Percentiles rank a stretch among this genome's conserved stretches.
Evolutionary conservation across 2,329 filamentous ascomycete species (phyloP).

Genomic region (Alternaria incomplexa): DNA sequence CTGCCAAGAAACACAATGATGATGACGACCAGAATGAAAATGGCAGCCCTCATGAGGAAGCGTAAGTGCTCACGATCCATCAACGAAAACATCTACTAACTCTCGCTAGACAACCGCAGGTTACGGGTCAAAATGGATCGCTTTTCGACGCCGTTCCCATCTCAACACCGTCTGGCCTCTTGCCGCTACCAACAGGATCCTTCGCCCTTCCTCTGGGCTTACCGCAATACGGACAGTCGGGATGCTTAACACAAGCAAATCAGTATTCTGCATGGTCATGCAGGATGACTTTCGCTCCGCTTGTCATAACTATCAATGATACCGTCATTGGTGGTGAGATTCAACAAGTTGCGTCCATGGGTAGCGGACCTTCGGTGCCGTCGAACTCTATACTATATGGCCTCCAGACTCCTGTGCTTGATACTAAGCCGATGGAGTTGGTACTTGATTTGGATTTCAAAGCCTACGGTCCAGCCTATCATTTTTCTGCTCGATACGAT

Average conservation of each 20-base stretch:
- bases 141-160: slow-evolving; percentile 60
- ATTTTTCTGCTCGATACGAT: slow-evolving; percentile 67
- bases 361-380: slow-evolving; percentile 40
- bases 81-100: slow-evolving; percentile 19
- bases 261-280: slow-evolving; percentile 61
- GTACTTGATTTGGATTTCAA: slow-evolving; percentile 64
- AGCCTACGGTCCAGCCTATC: slow-evolving; percentile 65
- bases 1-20: slow-evolving; percentile 50
- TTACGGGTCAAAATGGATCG: slow-evolving; percentile 54
- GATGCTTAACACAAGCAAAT: slow-evolving; percentile 56
- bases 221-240: slow-evolving; percentile 32
- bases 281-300: slow-evolving; percentile 45
- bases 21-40: slow-evolving; percentile 18
- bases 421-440: slow-evolving; percentile 58
- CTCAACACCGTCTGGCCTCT: slow-evolving; percentile 52
- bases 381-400: slow-evolving; percentile 62
- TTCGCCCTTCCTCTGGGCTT: slow-evolving; percentile 56
- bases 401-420: slow-evolving; percentile 63
- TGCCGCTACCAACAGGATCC: slow-evolving; percentile 58
- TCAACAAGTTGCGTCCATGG: slow-evolving; percentile 28
- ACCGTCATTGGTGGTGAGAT: slow-evolving; percentile 10
- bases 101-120: slow-evolving; percentile 46
- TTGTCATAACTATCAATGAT: slow-evolving; percentile 38
- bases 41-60: slow-evolving; percentile 28
- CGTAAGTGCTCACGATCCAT: slow-evolving; percentile 30